Percentiles rank a stretch among this genome's conserved stretches.
Evolutionary conservation across 208 protist species (phyloP).

Genomic region (Acanthamoeba royreba): DNA sequence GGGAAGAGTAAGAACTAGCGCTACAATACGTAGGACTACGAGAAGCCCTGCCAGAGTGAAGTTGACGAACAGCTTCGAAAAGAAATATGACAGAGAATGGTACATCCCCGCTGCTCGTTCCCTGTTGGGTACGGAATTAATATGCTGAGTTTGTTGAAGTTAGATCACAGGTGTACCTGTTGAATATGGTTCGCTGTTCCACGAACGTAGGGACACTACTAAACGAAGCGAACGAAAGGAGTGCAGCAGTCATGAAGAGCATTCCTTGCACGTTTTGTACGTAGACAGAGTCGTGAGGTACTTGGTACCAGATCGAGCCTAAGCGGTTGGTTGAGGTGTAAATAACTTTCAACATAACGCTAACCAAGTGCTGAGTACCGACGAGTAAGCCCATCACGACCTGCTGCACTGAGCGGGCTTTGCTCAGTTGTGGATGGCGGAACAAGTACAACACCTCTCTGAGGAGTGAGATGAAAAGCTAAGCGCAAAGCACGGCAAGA

Average conservation of each 20-base stretch:
- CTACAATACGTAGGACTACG: background rate
- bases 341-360: background rate
- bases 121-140: background rate
- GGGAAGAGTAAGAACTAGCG: too few relatives aligned
- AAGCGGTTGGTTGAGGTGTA: background rate
- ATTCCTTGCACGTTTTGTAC: background rate
- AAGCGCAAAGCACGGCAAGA: too few relatives aligned
- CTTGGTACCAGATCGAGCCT: background rate
- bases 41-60: background rate
- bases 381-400: background rate
- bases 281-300: background rate
- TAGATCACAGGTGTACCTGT: too few relatives aligned
- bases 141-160: too few relatives aligned
- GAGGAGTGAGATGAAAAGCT: too few relatives aligned
- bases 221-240: background rate
- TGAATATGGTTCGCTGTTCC: background rate
- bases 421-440: background rate
- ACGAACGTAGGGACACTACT: background rate
- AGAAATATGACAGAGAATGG: background rate
- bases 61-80: background rate
- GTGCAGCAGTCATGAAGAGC: background rate
- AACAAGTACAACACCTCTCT: background rate
- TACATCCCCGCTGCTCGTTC: background rate
- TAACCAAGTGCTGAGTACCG: background rate
- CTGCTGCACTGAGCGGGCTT: background rate